These are phyloP conservation scores for Kondoa malvinella DNA, from an alignment of 768 basidiomycete species.

Conservation along the genomic window DNA sequence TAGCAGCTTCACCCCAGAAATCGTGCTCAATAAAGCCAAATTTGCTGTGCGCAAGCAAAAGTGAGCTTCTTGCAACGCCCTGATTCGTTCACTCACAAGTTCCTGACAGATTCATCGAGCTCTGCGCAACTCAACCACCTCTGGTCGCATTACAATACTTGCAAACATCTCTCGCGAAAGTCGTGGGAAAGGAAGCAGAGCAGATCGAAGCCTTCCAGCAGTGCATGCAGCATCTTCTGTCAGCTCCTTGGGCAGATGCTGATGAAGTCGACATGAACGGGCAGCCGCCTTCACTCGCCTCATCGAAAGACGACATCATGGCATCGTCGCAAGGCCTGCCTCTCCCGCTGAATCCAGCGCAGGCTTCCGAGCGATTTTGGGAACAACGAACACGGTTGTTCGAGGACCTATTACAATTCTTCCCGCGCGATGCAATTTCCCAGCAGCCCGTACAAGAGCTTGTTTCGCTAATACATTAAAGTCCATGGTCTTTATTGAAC, in stretches of 20 bases:
- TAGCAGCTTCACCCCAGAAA: slow-evolving; percentile 19
- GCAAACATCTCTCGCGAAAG: slow-evolving; percentile 22
- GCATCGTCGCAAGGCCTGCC: background rate
- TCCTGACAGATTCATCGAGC: slow-evolving; percentile 19
- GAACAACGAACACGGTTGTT: background rate
- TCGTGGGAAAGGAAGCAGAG: slow-evolving; percentile 19
- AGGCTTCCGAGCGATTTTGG: background rate
- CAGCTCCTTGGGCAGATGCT: slow-evolving; percentile 13
- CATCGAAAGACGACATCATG: background rate
- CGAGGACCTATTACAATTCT: background rate
- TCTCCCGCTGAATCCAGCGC: background rate
- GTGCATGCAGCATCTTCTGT: slow-evolving; percentile 24
- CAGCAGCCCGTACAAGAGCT: background rate
- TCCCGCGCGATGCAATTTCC: background rate
- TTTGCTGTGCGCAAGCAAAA: slow-evolving; percentile 22
- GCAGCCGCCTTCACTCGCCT: background rate
- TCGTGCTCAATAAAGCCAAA: slow-evolving; percentile 19
- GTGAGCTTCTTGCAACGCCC: background rate
- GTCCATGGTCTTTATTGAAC: background rate
- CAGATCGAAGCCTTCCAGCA: slow-evolving; percentile 21
- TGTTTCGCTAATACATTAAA: background rate
- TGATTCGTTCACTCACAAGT: background rate
- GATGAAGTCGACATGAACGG: background rate
- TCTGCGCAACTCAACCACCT: slow-evolving; percentile 17
- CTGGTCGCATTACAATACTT: slow-evolving; percentile 24